Base-by-base conservation (phyloP, 2,329 filamentous ascomycete genomes). In the Talaromyces sp. region DNA sequence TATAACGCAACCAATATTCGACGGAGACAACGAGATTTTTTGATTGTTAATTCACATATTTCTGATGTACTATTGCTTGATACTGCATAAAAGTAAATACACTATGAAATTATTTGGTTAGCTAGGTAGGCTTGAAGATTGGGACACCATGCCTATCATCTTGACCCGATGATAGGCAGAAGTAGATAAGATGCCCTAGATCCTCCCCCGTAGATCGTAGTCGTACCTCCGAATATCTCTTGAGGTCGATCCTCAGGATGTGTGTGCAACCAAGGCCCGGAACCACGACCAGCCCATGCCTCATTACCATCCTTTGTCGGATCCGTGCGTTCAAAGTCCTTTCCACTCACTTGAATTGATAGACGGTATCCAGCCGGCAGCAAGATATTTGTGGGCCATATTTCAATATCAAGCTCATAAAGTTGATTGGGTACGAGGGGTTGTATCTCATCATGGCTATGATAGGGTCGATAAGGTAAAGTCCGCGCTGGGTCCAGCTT, bases 391-490 rank as follows among this genome's bases (percentile, higher is more conserved):
- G 56, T 59, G 2, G 56, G 56, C 35, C 56, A 59, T 39, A 59
- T 59, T 27, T 59, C 56, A 3, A 59, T 6, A 43, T 59, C 56
- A 11, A 59, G 19, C 8, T 59, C 56, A 27, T 59, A 43, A n/a
- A 59, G 11, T 43, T 43, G n/a, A 43, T 59, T 43, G 10, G 56
- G 56, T 27, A 43, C 37, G 9, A 59, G 56, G 17, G 25, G 56
- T 11, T 59, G 56, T 9, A 59, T 59, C 19, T 59, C 56, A 11
- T 59, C 37, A 59, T 59, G 56, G n/a, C 35, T 59, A 37, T 64
- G 54, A 33, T 64, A 64, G 27, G 62, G 62, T 58, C 54, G 56
- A 33, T 64, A 39, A 39, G 37, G 52, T 15, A 64, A 37, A 47
- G 31, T 64, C 39, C 54, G 19, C 58, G 17, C 19, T 17, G 52